A percentile compares a stretch with the other conserved stretches of the same genome.
These are phyloP conservation scores for Talaromyces trachyspermus DNA, from an alignment of 495 filamentous ascomycete species.

Conservation along the genomic window DNA sequence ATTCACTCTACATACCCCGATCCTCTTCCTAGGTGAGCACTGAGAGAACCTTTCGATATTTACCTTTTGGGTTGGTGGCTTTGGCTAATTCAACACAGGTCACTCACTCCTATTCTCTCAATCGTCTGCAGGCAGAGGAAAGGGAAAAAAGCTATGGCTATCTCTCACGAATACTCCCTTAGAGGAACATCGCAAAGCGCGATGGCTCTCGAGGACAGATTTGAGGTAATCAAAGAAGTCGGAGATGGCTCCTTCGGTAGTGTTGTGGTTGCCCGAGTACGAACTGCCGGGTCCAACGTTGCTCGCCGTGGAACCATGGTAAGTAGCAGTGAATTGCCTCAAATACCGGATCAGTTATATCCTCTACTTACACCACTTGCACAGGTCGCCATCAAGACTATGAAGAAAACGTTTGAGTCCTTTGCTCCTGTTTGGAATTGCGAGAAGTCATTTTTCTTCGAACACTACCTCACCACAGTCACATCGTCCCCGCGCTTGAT, in stretches of 20 bases:
- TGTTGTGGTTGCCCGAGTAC: conserved; percentile 83
- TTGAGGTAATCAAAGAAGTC: conserved; percentile 95
- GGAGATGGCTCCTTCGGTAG: conserved; percentile 98
- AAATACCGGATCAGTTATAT: too few species aligned
- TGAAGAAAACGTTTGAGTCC: conserved; percentile 99
- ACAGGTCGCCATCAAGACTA: conserved; percentile 97
- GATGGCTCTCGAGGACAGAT: conserved; percentile 69
- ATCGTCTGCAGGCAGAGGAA: conserved; percentile 40
- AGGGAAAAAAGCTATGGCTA: conserved; percentile 52
- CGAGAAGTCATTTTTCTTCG: conserved; percentile 95
- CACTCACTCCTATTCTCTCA: conserved; percentile 13
- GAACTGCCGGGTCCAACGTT: conserved; percentile 79
- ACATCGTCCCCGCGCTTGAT: conserved; percentile 93
- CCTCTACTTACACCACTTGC: too few species aligned
- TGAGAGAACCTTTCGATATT: conserved; percentile 1
- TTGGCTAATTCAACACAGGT: conserved; percentile 1
- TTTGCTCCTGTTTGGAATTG: conserved; percentile 84
- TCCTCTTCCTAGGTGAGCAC: conserved; percentile 12
- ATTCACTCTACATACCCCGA: neutral
- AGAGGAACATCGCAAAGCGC: conserved; percentile 45
- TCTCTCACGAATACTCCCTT: conserved; percentile 56
- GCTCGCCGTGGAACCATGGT: conserved; percentile 91
- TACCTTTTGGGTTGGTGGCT: neutral
- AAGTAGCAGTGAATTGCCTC: conserved; percentile 27
- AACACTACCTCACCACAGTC: conserved; percentile 76